Base-by-base conservation (phyloP, 2,329 filamentous ascomycete species). In the Amauroascus verrucosus region DNA sequence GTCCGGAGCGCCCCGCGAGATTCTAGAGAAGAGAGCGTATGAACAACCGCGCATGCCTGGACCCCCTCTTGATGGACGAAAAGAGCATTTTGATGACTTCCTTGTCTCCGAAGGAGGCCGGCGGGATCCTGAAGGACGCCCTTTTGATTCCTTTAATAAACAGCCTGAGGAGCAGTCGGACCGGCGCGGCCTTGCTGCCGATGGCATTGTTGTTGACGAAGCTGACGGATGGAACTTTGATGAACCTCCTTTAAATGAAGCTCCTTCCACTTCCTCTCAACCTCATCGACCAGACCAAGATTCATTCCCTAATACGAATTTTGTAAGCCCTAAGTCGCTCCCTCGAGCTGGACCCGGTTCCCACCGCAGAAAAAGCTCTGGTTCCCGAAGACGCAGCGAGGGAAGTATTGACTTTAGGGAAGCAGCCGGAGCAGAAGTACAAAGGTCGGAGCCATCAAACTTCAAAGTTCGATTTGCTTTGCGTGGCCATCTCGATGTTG, bases 391-490 rank as follows among this genome's bases (percentile, higher is more conserved):
- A 59, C 73, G 77, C 58, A 81, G 77, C 60, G 75, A 80, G 40
- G 75, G 74, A 18, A 86, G 82, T 57, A 75, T 80, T 6, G 89
- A 95, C 18, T 76, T 69, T n/a, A 69, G 74, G 43, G 75, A 80
- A 32, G 60, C 65, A 16, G 64, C 66, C 7, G 63, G 72, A 20
- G 66, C 68, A 13, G 53, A 62, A 6, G 61, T 59, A 11, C 60
- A 67, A 40, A 86, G 83, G 64, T 70, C 76, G 0, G 90, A 96
- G 56, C 80, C 76, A 24, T 79, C 82, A 14, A 88, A 80, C 60
- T 97, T 98, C 74, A 96, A 94, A 69, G 84, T 97, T 55, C 82
- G 89, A 48, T 97, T 95, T 65, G 91, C 89, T 3, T 77, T 98
- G 3, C 80, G 91, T 49, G 93, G 93, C 1, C 93, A 98, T 67